These are phyloP conservation scores for Pseudogymnoascus sp. DNA, from an alignment of 2,329 filamentous ascomycete species.

Conservation along the genomic window DNA sequence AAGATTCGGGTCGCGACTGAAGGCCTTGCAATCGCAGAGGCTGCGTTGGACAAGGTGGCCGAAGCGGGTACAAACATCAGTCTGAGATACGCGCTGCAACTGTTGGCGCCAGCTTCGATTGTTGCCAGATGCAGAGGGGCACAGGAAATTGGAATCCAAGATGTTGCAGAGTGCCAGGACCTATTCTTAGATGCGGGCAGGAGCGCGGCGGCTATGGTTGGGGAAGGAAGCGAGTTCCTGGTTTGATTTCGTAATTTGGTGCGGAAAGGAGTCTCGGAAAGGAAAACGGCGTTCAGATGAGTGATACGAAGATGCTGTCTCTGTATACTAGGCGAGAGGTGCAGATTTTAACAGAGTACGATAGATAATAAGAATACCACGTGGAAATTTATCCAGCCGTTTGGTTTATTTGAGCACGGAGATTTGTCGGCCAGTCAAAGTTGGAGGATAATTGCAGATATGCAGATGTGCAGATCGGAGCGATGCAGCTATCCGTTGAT, in stretches of 20 bases:
- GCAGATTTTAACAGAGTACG: background rate
- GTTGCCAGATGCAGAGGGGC: conserved; percentile 78
- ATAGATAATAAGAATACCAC: conserved; percentile 10
- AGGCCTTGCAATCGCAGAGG: conserved; percentile 68
- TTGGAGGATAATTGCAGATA: background rate
- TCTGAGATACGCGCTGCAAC: conserved; percentile 84
- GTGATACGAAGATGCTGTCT: conserved; percentile 1
- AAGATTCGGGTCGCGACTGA: conserved; percentile 77
- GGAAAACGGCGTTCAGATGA: conserved; percentile 9
- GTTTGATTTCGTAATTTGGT: conserved; percentile 10
- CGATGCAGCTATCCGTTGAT: background rate
- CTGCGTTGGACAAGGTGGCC: conserved; percentile 79
- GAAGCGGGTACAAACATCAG: conserved; percentile 84
- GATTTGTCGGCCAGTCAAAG: background rate
- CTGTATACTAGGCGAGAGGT: background rate
- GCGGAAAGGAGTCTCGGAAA: conserved; percentile 7
- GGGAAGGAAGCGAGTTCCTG: conserved; percentile 59
- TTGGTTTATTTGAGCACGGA: background rate
- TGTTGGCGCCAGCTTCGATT: conserved; percentile 64
- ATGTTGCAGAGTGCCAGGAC: conserved; percentile 75
- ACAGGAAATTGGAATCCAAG: conserved; percentile 67
- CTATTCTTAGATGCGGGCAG: conserved; percentile 76
- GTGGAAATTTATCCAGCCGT: background rate
- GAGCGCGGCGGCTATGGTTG: conserved; percentile 63
- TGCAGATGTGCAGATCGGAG: background rate